Percentiles rank a stretch among this genome's conserved stretches.
Conservation (phyloP, 768 basidiomycete species). For the Hirschioporus abietinus region DNA sequence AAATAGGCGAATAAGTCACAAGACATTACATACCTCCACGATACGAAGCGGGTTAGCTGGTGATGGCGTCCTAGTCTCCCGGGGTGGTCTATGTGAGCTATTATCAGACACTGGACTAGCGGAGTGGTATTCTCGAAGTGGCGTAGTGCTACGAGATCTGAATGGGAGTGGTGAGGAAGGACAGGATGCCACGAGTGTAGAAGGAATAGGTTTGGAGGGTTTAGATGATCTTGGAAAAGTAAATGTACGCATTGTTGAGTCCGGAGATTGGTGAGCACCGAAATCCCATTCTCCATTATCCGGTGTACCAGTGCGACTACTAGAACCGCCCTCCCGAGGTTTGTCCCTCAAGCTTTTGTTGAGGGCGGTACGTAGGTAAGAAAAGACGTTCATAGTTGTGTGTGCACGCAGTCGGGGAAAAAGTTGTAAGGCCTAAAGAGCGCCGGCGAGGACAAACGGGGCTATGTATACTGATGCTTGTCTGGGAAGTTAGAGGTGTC, state of each 20-base stretch:
- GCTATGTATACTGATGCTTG: neutral
- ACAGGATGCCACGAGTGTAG: neutral
- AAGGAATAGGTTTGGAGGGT: neutral
- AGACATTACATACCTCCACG: neutral
- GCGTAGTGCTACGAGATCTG: neutral
- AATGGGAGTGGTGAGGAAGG: neutral
- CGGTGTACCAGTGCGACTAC: neutral
- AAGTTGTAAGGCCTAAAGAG: neutral
- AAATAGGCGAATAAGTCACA: neutral
- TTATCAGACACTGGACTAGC: neutral
- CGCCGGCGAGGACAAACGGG: neutral
- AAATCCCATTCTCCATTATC: neutral
- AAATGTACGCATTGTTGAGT: neutral
- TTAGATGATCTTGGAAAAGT: neutral
- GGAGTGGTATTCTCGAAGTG: neutral
- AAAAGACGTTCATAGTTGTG: neutral
- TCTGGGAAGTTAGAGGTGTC: neutral
- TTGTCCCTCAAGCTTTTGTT: neutral
- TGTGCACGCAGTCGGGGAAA: neutral
- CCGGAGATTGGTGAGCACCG: neutral
- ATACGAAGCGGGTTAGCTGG: neutral
- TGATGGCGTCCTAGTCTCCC: neutral
- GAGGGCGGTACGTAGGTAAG: neutral
- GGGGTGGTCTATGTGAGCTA: neutral
- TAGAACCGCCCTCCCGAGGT: neutral